Evolutionary conservation across 1,139 yeast species (phyloP).

Genomic region (Candida pseudoviswanathii): DNA sequence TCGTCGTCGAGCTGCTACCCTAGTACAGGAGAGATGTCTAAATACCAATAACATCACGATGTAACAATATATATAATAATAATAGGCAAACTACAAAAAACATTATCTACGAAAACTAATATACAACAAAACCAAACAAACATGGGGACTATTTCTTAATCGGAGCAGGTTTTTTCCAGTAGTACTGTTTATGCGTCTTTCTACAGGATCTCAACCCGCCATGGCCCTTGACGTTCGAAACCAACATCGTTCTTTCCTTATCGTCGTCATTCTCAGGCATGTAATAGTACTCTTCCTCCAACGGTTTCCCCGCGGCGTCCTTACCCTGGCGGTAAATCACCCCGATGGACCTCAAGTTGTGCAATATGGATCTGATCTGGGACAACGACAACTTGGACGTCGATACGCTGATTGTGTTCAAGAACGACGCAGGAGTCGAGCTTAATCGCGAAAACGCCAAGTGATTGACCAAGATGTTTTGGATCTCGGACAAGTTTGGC

Average conservation of each 20-base stretch:
- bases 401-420: slow-evolving; percentile 60
- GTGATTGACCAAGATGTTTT: slow-evolving; percentile 74
- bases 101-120: neutral
- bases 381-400: slow-evolving; percentile 45
- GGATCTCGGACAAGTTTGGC: slow-evolving; percentile 50
- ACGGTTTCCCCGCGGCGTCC: slow-evolving; percentile 93
- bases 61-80: neutral
- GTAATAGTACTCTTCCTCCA: slow-evolving; percentile 92
- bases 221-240: slow-evolving; percentile 77
- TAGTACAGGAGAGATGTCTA: neutral
- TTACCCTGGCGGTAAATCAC: slow-evolving; percentile 85
- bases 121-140: neutral
- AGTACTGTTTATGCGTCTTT: slow-evolving; percentile 90
- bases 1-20: slow-evolving; percentile 13
- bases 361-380: slow-evolving; percentile 55
- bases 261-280: slow-evolving; percentile 82
- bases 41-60: neutral
- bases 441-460: slow-evolving; percentile 87
- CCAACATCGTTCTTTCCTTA: slow-evolving; percentile 64
- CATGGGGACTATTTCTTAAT: slow-evolving; percentile 31
- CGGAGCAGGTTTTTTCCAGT: slow-evolving; percentile 76
- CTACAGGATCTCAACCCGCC: slow-evolving; percentile 86
- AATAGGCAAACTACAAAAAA: neutral
- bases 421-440: slow-evolving; percentile 76
- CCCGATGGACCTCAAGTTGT: slow-evolving; percentile 65